Base-by-base conservation (phyloP, 2,329 filamentous ascomycete genomes). In the Colletotrichum shisoi region DNA sequence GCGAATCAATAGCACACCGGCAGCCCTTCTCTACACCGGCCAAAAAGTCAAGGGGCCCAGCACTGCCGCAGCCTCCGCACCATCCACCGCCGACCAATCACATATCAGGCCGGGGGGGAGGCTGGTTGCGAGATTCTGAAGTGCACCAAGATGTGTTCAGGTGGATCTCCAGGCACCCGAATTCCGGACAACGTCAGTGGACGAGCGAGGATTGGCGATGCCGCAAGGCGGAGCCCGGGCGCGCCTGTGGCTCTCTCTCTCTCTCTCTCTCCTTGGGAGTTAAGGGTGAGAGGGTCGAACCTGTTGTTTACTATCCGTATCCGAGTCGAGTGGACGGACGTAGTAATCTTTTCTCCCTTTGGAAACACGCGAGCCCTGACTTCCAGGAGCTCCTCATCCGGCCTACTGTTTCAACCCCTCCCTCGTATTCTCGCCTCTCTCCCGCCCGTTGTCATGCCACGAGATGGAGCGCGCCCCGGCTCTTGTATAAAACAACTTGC, bases 81-180 rank as follows among this genome's bases (percentile, higher is more conserved):
- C 40, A 34, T 40, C 42, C n/a, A 37, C 39, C 49, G 19, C 62
- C 19, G 62, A 34, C 45, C 57, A 60, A 60, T 60, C 17, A 40
- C 19, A 31, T 27, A 34, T 46, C n/a, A 42, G 15, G 9, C 54
- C 45, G 34, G 21, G 15, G 42, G 27, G 13, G 40, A 27, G 57
- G 34, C 34, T 39, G 27, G 45, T 40, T 54, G 42, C 46, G 21
- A 27, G 13, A 3, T 6, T 49, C 46, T 49, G 4, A 49, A 21
- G 27, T 17, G 46, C 46, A 49, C 46, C 46, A 49, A 27, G 21
- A 40, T 42, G 31, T 37, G 19, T 37, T 8, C 12, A 19, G 15
- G 53, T 62, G 52, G 52, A 57, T 34, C 54, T 67, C 61, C 24
- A 67, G 64, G 64, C 64, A 67, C 48, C 64, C 53, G 57, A 42